A percentile compares a stretch with the other conserved stretches of the same genome.
These are phyloP conservation scores for Tausonia pullulans DNA, from an alignment of 1,284 basidiomycete species.

Conservation along the genomic window DNA sequence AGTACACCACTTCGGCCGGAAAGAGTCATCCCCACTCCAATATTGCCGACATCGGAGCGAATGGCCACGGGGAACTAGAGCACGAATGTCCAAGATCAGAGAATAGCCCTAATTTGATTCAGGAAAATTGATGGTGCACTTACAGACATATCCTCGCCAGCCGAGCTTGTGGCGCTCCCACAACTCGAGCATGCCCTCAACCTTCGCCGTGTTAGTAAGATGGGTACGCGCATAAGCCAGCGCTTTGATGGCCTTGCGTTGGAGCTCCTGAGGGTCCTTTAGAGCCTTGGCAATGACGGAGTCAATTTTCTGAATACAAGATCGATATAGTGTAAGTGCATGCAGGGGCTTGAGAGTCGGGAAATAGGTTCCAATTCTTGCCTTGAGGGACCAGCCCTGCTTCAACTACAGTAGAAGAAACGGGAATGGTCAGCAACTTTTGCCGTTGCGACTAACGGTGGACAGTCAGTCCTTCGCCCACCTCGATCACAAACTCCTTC, in stretches of 20 bases:
- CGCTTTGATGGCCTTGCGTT: conserved; percentile 10
- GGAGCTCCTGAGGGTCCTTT: not conserved
- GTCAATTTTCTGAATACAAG: conserved; percentile 1
- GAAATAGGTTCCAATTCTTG: not conserved
- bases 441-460: not conserved
- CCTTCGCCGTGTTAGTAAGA: conserved; percentile 7
- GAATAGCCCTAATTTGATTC: not conserved
- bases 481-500: conserved; percentile 14
- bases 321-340: not conserved
- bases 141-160: conserved; percentile 11
- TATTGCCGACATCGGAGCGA: conserved; percentile 11
- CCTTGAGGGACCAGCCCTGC: conserved; percentile 10
- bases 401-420: not conserved
- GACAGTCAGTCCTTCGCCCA: not conserved
- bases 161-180: conserved; percentile 7
- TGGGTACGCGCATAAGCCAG: conserved; percentile 7
- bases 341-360: not conserved
- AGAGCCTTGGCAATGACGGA: not conserved
- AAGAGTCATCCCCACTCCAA: conserved; percentile 5
- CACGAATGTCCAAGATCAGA: not conserved
- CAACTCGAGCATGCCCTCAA: conserved; percentile 8
- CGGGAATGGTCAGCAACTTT: not conserved
- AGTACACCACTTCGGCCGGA: conserved; percentile 9
- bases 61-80: not conserved
- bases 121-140: not conserved